A percentile compares a stretch with the other conserved stretches of the same genome.
Conservation (phyloP, 208 protist genomes). For the Angomonas ambiguus region DNA sequence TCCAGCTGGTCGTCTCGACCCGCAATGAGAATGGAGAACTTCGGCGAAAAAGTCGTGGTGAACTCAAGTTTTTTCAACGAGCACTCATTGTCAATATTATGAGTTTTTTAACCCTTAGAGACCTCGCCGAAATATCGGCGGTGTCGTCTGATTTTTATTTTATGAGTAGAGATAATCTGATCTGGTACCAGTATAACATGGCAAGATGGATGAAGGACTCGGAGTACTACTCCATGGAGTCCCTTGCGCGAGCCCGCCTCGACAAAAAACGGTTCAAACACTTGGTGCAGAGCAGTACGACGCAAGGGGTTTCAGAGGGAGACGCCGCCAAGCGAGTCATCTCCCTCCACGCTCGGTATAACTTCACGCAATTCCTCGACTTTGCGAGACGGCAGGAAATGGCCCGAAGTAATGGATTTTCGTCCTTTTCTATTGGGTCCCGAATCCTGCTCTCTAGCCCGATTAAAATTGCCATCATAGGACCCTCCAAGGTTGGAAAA, state of each 20-base stretch:
- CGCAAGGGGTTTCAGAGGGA: slow-evolving; percentile 45
- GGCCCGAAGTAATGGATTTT: slow-evolving; percentile 69
- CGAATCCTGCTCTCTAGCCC: slow-evolving; percentile 67
- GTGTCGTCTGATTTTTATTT: slow-evolving; percentile 87
- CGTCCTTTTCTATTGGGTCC: slow-evolving; percentile 61
- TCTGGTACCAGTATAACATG: slow-evolving; percentile 89
- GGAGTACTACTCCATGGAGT: neutral
- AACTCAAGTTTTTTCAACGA: slow-evolving; percentile 82
- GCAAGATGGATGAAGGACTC: slow-evolving; percentile 45
- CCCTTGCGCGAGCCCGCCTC: neutral
- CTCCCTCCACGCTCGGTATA: slow-evolving; percentile 82
- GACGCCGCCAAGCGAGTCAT: slow-evolving; percentile 76
- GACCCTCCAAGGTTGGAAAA: slow-evolving; percentile 68
- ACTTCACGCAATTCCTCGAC: slow-evolving; percentile 86
- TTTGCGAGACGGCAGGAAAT: slow-evolving; percentile 73
- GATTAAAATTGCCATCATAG: slow-evolving; percentile 71
- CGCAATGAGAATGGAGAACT: slow-evolving; percentile 53
- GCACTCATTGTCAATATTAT: slow-evolving; percentile 70
- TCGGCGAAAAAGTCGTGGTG: slow-evolving; percentile 72
- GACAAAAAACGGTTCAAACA: slow-evolving; percentile 1
- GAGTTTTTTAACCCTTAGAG: slow-evolving; percentile 49
- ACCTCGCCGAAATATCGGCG: slow-evolving; percentile 46
- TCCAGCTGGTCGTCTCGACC: slow-evolving; percentile 74
- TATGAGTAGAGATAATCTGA: slow-evolving; percentile 75
- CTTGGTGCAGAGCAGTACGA: slow-evolving; percentile 15